These are phyloP conservation scores for Pouteria campechiana DNA, from an alignment of 179 eudicot genomes.

Conservation along the genomic window DNA sequence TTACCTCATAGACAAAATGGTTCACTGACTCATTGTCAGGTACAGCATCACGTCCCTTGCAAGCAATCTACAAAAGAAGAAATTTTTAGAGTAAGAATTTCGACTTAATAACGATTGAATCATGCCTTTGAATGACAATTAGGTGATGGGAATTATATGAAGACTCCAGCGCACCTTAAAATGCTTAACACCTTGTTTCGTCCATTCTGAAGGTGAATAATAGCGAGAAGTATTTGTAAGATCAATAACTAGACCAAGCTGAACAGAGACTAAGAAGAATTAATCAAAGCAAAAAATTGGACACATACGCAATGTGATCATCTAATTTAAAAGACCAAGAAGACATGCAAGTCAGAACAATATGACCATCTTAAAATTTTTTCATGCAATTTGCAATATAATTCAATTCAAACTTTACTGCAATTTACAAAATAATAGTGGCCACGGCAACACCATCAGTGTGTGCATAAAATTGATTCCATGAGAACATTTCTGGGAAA, in stretches of 20 bases:
- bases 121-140: neutral
- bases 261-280: conserved; percentile 1
- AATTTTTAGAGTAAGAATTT: neutral
- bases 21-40: conserved; percentile 53
- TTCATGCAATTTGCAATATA: no score
- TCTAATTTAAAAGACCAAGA: neutral
- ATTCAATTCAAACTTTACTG: no score
- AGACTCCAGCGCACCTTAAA: conserved; percentile 25
- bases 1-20: conserved; percentile 44
- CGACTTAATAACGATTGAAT: neutral
- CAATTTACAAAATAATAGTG: no score
- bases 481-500: no score
- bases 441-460: no score
- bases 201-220: conserved; percentile 28
- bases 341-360: no score
- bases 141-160: neutral
- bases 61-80: conserved; percentile 30
- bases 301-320: no score
- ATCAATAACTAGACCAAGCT: conserved; percentile 54
- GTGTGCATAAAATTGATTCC: no score
- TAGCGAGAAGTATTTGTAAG: conserved; percentile 51
- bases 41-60: conserved; percentile 52
- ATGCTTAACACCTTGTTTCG: conserved; percentile 27
- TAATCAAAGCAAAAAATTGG: neutral
- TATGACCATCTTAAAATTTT: no score